phyloP scores from a whole-genome alignment of 2,329 filamentous ascomycete genomes.

The Verticillium zaregamsianum region DNA sequence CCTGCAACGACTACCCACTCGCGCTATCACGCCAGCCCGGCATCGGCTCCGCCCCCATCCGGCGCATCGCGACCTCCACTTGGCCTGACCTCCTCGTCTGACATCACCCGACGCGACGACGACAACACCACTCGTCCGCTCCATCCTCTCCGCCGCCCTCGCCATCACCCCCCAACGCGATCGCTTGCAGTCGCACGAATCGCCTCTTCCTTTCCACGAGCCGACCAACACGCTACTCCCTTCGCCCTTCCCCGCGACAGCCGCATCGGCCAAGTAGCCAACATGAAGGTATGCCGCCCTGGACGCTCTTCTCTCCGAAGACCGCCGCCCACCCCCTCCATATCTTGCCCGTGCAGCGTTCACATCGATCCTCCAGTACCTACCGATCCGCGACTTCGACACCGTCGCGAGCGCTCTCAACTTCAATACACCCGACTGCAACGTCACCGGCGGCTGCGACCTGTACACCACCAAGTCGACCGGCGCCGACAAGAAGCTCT shows the following conservation, averaged over 20 bases:
- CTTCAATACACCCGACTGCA: constrained; percentile 90
- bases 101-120: constrained; percentile 13
- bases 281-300: neutral
- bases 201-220: neutral
- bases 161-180: neutral
- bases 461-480: constrained; percentile 97
- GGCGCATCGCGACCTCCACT: constrained; percentile 8
- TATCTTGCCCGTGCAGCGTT: neutral
- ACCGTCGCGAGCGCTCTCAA: constrained; percentile 89
- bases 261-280: neutral
- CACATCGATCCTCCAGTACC: constrained; percentile 57
- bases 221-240: neutral
- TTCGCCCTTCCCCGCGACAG: neutral
- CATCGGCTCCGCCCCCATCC: constrained; percentile 1
- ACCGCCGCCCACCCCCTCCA: neutral
- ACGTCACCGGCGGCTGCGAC: constrained; percentile 90
- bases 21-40: neutral
- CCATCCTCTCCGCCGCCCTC: constrained; percentile 5
- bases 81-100: constrained; percentile 4
- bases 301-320: neutral
- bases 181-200: neutral
- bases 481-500: constrained; percentile 92
- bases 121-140: constrained; percentile 6
- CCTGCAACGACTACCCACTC: constrained; percentile 4
- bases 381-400: constrained; percentile 87